Evolutionary conservation across 176 grass and related monocot genomes (phyloP).

Genomic region (Puccinellia tenuiflora): DNA sequence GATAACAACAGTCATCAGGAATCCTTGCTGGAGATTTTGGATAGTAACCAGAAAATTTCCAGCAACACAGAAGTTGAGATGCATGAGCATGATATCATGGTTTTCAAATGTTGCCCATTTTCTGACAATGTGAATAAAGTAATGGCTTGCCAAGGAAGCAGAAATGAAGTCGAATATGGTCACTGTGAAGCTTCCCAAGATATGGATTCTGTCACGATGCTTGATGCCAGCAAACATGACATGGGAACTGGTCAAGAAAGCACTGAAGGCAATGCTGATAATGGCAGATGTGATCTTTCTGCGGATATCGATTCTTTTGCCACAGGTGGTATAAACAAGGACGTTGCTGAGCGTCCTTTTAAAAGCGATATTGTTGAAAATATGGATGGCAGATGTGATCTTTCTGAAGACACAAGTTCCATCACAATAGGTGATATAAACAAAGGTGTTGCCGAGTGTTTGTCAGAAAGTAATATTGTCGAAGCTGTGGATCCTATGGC

Average conservation of each 20-base stretch:
- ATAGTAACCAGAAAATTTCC: conserved; percentile 19
- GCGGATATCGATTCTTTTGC: neutral
- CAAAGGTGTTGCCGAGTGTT: conserved; percentile 13
- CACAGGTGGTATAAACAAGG: conserved; percentile 1
- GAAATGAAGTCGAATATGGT: neutral
- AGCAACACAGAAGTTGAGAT: neutral
- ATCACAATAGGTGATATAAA: neutral
- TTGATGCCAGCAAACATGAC: conserved; percentile 22
- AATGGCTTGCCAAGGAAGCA: conserved; percentile 14
- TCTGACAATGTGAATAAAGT: neutral
- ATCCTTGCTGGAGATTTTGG: neutral
- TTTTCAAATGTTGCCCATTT: neutral
- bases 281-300: neutral
- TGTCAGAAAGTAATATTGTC: neutral
- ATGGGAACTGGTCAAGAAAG: conserved; percentile 15
- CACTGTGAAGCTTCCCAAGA: neutral
- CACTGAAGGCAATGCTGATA: conserved; percentile 4
- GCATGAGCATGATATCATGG: conserved; percentile 4
- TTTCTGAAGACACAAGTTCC: neutral
- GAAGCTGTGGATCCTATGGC: neutral
- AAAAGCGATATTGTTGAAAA: neutral
- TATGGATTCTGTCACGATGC: conserved; percentile 25
- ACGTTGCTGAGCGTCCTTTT: conserved; percentile 13
- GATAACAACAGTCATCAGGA: conserved; percentile 1
- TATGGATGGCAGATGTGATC: neutral